A percentile compares a stretch with the other conserved stretches of the same genome.
Conservation (phyloP, 495 filamentous ascomycete species). For the Sordaria brevicollis region DNA sequence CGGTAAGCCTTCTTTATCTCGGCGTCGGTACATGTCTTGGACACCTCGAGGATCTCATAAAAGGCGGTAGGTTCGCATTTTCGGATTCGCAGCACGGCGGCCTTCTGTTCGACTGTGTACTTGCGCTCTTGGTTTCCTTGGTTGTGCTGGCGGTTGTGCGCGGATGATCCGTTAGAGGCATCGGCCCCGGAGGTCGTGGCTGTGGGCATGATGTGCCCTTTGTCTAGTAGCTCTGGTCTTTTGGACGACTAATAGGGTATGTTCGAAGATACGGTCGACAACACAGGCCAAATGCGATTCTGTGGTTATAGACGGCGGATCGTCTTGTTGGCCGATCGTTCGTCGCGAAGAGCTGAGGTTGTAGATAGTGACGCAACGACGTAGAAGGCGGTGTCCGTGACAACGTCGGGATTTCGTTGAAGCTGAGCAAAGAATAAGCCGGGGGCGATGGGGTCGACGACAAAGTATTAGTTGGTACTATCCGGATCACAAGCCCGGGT, state of each 20-base stretch:
- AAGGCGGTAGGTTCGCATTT: slow-evolving; percentile 76
- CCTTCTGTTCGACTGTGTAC: slow-evolving; percentile 82
- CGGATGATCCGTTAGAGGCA: slow-evolving; percentile 44
- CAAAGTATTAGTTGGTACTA: not conserved
- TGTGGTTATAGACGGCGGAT: not conserved
- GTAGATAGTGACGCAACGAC: not conserved
- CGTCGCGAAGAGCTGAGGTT: not conserved
- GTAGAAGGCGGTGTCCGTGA: not conserved
- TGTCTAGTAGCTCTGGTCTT: not conserved
- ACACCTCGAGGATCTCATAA: slow-evolving; percentile 73
- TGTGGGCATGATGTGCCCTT: slow-evolving; percentile 51
- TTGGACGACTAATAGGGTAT: not conserved
- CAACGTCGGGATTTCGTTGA: not conserved
- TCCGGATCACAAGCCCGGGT: not conserved
- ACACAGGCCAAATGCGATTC: not conserved
- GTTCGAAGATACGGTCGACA: not conserved
- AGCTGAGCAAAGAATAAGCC: not conserved
- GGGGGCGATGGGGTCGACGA: not conserved
- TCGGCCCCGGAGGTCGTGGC: slow-evolving; percentile 68
- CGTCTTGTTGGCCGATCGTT: not conserved
- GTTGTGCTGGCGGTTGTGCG: slow-evolving; percentile 75
- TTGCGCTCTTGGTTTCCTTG: slow-evolving; percentile 88
- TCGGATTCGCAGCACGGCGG: slow-evolving; percentile 77
- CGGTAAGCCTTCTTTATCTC: slow-evolving; percentile 95
- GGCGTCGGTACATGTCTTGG: slow-evolving; percentile 54